Base-by-base conservation (phyloP, 2,329 filamentous ascomycete species). In the Ascochyta rabiei region DNA sequence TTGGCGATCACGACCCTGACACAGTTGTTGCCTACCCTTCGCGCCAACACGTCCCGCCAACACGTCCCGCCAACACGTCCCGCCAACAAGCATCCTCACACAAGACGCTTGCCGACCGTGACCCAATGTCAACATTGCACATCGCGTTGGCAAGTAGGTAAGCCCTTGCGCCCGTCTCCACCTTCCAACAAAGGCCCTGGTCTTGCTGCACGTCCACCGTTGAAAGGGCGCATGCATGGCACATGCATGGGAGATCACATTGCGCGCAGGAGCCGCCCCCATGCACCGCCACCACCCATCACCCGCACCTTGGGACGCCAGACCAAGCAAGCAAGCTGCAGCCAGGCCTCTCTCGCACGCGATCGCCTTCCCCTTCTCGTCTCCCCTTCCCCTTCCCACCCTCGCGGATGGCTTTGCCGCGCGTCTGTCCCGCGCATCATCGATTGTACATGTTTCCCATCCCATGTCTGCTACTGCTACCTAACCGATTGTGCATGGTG, bases 241-340 rank as follows among this genome's bases (percentile, higher is more conserved):
- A 54, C 37, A 37, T 55, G 52, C 52, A 50, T 35, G 46, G 52
- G 42, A 46, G 46, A 55, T 55, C 52, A 42, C 41, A 33, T 40
- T 23, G 35, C 12, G 34, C 30, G 46, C 47, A 41, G 9, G 52
- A 42, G 26, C 41, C 47, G 30, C 30, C 21, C 34, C 45, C 37
- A 49, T 55, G 45, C 45, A 49, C 35, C n/a, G n/a, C n/a, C n/a
- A n/a, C 4, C 21, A 45, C 28, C n/a, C 45, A 41, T 31, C 28
- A 9, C 21, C 37, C 42, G 37, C 45, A n/a, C 31, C 45, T 34
- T 34, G 34, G 28, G 28, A 30, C 28, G 28, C 34, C 6, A 26
- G 6, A 23, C 19, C 35, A 42, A 46, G 45, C 46, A 21, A 19
- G 23, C 42, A 38, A 35, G 37, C 47, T 31, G 37, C 41, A 47